Base-by-base conservation (phyloP, 2,329 filamentous ascomycete genomes). In the Fusarium nygamai region DNA sequence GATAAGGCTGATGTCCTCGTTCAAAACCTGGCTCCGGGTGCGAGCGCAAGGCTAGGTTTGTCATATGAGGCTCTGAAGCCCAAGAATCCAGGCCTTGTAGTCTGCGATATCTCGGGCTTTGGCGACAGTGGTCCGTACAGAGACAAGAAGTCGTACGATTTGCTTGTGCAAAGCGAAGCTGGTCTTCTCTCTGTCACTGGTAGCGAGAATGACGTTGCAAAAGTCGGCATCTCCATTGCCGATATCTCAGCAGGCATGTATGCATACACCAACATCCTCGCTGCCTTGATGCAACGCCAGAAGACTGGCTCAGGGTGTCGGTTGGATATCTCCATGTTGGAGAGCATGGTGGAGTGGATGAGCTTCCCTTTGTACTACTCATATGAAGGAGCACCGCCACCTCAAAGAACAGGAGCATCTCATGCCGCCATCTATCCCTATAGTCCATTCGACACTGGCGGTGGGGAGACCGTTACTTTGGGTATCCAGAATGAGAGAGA, bases 341-440 rank as follows among this genome's bases (percentile, higher is more conserved):
- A 90, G 75, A 84, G 85, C 54, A 88, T 90, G 87, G 82, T 85
- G 0, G 88, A 90, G 74, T 90, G 88, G 88, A 90, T 90, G 88
- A 81, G 81, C 1, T 90, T 89, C 54, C 88, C 87, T 0, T 77
- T 89, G 73, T 88, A 90, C 73, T 90, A 90, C 67, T 80, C 87
- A 1, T 87, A 83, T 68, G 79, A 87, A 6, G 84, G 83, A 6
- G 84, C 85, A 6, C 70, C 83, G 0, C 80, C 83, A 0, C 87
- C 87, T 0, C 78, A 79, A 4, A 82, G 86, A 5, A 84, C 84
- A 0, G 88, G 88, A 3, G 87, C 88, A 1, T 85, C 86, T 3
- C 88, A 90, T 68, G 87, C 88, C 0, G 81, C 85, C 0, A 88
- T 90, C 11, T 90, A 89, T 67, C 88, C 88, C 0, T 90, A 90